Evolutionary conservation across 768 basidiomycete genomes (phyloP), one percentile per base, ranked within the genome.

Genomic region (Xanthoconium purpureum): DNA sequence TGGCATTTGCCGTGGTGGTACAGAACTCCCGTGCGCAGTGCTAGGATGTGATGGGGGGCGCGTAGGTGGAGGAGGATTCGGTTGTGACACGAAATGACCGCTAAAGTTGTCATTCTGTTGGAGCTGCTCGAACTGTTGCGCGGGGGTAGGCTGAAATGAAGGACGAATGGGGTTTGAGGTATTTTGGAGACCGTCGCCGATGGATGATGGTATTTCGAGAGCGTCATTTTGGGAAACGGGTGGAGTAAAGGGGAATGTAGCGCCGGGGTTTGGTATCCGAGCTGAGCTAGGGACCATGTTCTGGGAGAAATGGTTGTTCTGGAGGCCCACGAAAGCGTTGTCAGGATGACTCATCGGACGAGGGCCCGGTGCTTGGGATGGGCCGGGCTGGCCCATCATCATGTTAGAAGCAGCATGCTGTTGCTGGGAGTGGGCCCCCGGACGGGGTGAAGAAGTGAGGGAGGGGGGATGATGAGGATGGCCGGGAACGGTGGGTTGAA

Each of bases 61-160:
- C 36, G 76, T 63, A 52, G 68, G 76, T 10, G 70, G 76, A 6
- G 68, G 72, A 64, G 68, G 73, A 67, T 66, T 78, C 68, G 57
- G 71, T 68, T 76, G 76, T 7, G 68, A 53, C 32, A 68, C 68
- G 50, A 77, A 78, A 60, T 72, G 69, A 52, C 62, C 32, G 35
- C 58, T 44, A 54, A 72, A 78, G 36, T 56, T 65, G 46, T 75
- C 72, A 52, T 58, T 59, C 59, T 75, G 72, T 57, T 76, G 78
- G 76, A 84, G 83, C 63, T 83, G 78, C 53, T 81, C 81, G 57
- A 80, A 78, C 53, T 83, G 80, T 64, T 89, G 87, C 3, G 84
- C 84, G 3, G 87, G 85, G 0, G 86, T 87, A 13, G 78, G 66
- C 30, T 78, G 78, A 62, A 84, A 83, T 9, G 69, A 64, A 6